phyloP scores from a whole-genome alignment of 257 asterid genomes.

The Solanum arcanum region DNA sequence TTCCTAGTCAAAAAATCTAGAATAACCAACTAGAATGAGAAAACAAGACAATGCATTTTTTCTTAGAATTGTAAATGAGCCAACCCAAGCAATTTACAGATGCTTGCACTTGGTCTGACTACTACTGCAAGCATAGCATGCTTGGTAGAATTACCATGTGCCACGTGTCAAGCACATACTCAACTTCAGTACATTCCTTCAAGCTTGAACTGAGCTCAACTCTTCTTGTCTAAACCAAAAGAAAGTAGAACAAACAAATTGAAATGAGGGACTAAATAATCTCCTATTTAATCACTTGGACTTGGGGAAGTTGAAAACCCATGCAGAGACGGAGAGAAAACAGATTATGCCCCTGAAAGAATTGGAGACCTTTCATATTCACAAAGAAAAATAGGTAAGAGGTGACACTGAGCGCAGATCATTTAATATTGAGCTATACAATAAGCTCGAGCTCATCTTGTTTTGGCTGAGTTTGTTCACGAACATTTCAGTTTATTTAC shows the following conservation, averaged over 20 bases:
- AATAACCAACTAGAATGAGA: neutral
- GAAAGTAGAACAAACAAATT: neutral
- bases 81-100: neutral
- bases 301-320: neutral
- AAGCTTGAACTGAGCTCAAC: neutral
- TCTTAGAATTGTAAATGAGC: neutral
- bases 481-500: neutral
- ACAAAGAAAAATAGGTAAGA: neutral
- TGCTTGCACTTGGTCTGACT: neutral
- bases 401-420: neutral
- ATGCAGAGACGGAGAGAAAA: neutral
- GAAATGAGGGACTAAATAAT: neutral
- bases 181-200: neutral
- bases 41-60: neutral
- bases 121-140: neutral
- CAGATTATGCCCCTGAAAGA: neutral
- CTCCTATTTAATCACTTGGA: neutral
- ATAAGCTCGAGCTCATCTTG: neutral
- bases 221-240: neutral
- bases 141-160: neutral
- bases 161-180: neutral
- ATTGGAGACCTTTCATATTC: neutral
- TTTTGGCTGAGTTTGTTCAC: neutral
- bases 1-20: neutral
- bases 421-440: neutral